Evolutionary conservation across 2,329 filamentous ascomycete species (phyloP).

Genomic region (Rhexocercosporidium sp.): DNA sequence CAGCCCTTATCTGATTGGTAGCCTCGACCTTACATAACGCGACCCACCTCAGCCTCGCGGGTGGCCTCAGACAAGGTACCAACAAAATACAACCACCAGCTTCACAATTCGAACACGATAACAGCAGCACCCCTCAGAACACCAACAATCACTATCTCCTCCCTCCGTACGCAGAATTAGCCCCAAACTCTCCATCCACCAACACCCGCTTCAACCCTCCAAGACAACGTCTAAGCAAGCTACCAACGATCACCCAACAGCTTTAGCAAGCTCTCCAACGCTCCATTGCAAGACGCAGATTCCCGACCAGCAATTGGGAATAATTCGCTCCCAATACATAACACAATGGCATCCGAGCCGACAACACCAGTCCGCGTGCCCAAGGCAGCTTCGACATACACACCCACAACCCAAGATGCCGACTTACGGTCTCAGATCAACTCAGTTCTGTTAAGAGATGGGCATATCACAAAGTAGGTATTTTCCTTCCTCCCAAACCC

Average conservation of each 20-base stretch:
- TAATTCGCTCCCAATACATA: not conserved
- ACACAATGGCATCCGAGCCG: conserved; percentile 28
- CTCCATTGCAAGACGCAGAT: not conserved
- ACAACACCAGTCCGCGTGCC: conserved; percentile 65
- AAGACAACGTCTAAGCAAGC: not conserved
- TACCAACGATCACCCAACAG: not conserved
- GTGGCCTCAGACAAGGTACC: conserved; percentile 2
- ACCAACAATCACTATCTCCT: not conserved
- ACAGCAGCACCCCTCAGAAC: not conserved
- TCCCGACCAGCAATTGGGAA: not conserved
- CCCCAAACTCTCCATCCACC: not conserved
- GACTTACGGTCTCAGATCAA: conserved; percentile 69
- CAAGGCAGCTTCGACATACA: conserved; percentile 59
- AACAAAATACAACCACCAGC: not conserved
- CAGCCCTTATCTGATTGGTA: not conserved
- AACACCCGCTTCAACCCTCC: not conserved
- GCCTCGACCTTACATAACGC: not conserved
- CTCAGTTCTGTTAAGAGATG: conserved; percentile 60
- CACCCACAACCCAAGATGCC: conserved; percentile 63
- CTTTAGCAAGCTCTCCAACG: not conserved
- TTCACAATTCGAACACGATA: not conserved
- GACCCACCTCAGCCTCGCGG: conserved; percentile 15
- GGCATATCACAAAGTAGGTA: conserved; percentile 61
- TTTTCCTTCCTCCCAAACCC: not conserved
- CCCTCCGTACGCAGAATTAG: not conserved